Percentiles rank a stretch among this genome's conserved stretches.
phyloP scores from a whole-genome alignment of 345 rosid genomes.

The Abelmoschus esculentus region DNA sequence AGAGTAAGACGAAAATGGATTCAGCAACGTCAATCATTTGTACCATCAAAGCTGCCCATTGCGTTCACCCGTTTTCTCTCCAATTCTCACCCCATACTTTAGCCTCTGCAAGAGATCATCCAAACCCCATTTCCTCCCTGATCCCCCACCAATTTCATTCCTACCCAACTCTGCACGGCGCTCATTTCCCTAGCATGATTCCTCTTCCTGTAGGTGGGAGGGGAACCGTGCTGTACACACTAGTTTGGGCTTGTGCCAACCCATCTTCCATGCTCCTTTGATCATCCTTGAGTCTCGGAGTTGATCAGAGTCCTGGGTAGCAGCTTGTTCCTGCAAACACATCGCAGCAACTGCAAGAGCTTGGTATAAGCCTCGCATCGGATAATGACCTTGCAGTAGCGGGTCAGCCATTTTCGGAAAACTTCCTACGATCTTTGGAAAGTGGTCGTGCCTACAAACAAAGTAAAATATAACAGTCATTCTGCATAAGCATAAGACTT shows the following conservation, averaged over 20 bases:
- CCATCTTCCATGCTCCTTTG: slow-evolving; percentile 59
- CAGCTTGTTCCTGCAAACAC: slow-evolving; percentile 98
- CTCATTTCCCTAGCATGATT: slow-evolving; percentile 50
- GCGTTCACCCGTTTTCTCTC: slow-evolving; percentile 77
- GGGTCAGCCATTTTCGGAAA: slow-evolving; percentile 96
- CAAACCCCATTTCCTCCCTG: slow-evolving; percentile 90
- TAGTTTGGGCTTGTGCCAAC: slow-evolving; percentile 65
- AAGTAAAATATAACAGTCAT: neutral
- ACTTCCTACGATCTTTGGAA: slow-evolving; percentile 92
- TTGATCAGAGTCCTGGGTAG: no score
- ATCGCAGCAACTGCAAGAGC: slow-evolving; percentile 98
- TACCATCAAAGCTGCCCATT: slow-evolving; percentile 73
- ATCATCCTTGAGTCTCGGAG: slow-evolving; percentile 61
- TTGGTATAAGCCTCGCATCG: slow-evolving; percentile 93
- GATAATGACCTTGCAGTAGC: slow-evolving; percentile 74
- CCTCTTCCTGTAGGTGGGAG: slow-evolving; percentile 57
- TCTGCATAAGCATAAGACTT: neutral
- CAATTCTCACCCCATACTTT: slow-evolving; percentile 99
- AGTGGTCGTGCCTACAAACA: slow-evolving; percentile 77
- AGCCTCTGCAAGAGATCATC: slow-evolving; percentile 90
- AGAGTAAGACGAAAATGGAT: slow-evolving; percentile 6
- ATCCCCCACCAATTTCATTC: slow-evolving; percentile 62
- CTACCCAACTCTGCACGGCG: slow-evolving; percentile 43
- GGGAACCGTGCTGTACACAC: slow-evolving; percentile 51
- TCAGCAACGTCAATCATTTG: slow-evolving; percentile 39